phyloP scores from a whole-genome alignment of 2,329 filamentous ascomycete species.

The Ophiosphaerella narmari region DNA sequence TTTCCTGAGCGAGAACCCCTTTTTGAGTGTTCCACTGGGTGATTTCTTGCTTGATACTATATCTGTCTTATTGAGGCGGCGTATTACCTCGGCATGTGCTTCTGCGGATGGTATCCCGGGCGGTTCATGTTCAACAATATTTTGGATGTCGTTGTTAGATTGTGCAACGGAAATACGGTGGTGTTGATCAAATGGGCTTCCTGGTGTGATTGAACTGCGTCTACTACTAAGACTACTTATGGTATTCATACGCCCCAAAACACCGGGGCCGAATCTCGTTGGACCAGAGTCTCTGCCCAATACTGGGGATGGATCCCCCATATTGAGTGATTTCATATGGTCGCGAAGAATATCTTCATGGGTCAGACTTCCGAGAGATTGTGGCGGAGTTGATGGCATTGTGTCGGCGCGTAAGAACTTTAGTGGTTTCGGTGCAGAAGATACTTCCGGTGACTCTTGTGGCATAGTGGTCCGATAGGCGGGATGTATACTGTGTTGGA shows the following conservation, averaged over 20 bases:
- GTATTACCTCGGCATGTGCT: conserved; percentile 18
- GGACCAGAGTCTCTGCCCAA: conserved; percentile 6
- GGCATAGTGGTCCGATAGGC: conserved; percentile 2
- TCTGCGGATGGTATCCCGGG: conserved; percentile 14
- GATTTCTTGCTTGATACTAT: conserved; percentile 7
- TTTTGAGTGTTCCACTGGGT: conserved; percentile 9
- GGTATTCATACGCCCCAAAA: conserved; percentile 14
- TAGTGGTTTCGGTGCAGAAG: conserved; percentile 13
- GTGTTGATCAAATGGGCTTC: conserved; percentile 9
- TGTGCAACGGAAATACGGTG: conserved; percentile 15
- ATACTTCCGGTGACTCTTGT: neutral
- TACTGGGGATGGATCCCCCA: conserved; percentile 3
- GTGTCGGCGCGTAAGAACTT: conserved; percentile 10
- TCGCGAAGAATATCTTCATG: conserved; percentile 16
- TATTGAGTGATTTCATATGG: conserved; percentile 14
- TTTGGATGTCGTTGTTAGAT: conserved; percentile 3
- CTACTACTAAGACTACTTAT: conserved; percentile 12
- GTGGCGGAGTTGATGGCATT: conserved; percentile 17
- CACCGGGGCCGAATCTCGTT: conserved; percentile 6
- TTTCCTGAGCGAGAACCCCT: conserved; percentile 15
- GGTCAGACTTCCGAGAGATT: conserved; percentile 13
- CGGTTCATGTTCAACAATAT: conserved; percentile 9
- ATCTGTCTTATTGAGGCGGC: conserved; percentile 9
- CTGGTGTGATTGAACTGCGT: conserved; percentile 7
- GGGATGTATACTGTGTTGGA: neutral